A percentile compares a stretch with the other conserved stretches of the same genome.
Evolutionary conservation across 768 basidiomycete genomes (phyloP).

Genomic region (Xanthoconium stramineum): DNA sequence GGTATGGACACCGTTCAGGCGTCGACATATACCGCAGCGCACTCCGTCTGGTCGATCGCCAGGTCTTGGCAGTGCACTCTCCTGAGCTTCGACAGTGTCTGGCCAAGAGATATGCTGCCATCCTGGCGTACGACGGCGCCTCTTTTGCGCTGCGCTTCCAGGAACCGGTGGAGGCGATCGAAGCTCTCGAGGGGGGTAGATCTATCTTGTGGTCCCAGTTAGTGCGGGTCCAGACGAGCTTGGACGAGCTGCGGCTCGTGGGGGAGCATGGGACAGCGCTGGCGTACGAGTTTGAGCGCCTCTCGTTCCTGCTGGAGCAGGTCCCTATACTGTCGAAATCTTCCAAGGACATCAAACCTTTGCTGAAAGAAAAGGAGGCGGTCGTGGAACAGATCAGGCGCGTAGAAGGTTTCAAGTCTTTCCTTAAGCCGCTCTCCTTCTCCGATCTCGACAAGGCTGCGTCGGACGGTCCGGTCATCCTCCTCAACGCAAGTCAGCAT

Average conservation of each 20-base stretch:
- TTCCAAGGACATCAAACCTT: constrained; percentile 15
- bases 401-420: constrained; percentile 31
- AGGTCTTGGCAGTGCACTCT: constrained; percentile 15
- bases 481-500: constrained; percentile 29
- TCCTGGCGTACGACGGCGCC: constrained; percentile 28
- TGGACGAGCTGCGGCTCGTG: constrained; percentile 26
- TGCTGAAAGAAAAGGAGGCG: constrained; percentile 26
- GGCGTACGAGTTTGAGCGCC: constrained; percentile 22
- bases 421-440: constrained; percentile 26
- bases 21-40: constrained; percentile 28
- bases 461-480: constrained; percentile 34
- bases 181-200: constrained; percentile 31
- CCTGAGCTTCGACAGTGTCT: constrained; percentile 17
- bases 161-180: constrained; percentile 27
- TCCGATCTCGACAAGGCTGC: constrained; percentile 27
- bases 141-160: constrained; percentile 25
- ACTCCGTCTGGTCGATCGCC: constrained; percentile 23
- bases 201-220: constrained; percentile 35
- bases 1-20: constrained; percentile 23
- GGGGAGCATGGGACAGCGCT: constrained; percentile 17
- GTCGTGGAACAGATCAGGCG: constrained; percentile 29
- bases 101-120: constrained; percentile 7
- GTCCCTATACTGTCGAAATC: constrained; percentile 7
- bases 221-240: constrained; percentile 21
- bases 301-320: constrained; percentile 15